Conservation (phyloP, 176 grass and related monocot genomes). For the Carex littledalei region DNA sequence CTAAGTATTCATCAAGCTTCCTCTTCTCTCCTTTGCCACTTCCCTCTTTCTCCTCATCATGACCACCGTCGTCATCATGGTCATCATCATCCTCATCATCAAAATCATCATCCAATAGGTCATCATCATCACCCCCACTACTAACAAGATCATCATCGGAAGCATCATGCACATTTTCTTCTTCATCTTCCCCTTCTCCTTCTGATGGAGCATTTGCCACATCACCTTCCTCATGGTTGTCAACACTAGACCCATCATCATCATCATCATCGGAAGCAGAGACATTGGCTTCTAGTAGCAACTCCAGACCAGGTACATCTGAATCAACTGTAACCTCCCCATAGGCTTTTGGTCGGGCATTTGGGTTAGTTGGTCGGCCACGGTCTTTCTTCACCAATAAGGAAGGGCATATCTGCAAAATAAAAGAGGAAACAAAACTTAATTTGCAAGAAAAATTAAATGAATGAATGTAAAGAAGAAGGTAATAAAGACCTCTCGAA, state of each 20-base stretch:
- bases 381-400: slow-evolving; percentile 93
- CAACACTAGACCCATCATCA: slow-evolving; percentile 32
- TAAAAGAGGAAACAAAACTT: slow-evolving; percentile 14
- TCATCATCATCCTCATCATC: slow-evolving; percentile 31
- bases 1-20: slow-evolving; percentile 60
- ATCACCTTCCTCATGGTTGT: slow-evolving; percentile 28
- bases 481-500: slow-evolving; percentile 58
- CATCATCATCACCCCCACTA: slow-evolving; percentile 25
- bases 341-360: slow-evolving; percentile 78
- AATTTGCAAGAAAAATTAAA: slow-evolving; percentile 11
- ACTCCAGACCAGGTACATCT: slow-evolving; percentile 64
- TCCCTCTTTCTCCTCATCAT: slow-evolving; percentile 37
- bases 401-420: slow-evolving; percentile 84
- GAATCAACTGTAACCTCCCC: slow-evolving; percentile 63
- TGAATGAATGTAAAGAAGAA: background rate
- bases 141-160: slow-evolving; percentile 40
- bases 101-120: slow-evolving; percentile 35
- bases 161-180: slow-evolving; percentile 11
- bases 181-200: background rate
- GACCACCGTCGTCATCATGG: slow-evolving; percentile 21
- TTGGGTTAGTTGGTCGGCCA: slow-evolving; percentile 75
- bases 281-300: slow-evolving; percentile 43
- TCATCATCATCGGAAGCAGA: slow-evolving; percentile 32
- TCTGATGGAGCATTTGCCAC: background rate
- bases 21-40: slow-evolving; percentile 48